Percentiles rank a stretch among this genome's conserved stretches.
These are phyloP conservation scores for Candida maesae DNA, from an alignment of 805 yeast species.

Conservation along the genomic window DNA sequence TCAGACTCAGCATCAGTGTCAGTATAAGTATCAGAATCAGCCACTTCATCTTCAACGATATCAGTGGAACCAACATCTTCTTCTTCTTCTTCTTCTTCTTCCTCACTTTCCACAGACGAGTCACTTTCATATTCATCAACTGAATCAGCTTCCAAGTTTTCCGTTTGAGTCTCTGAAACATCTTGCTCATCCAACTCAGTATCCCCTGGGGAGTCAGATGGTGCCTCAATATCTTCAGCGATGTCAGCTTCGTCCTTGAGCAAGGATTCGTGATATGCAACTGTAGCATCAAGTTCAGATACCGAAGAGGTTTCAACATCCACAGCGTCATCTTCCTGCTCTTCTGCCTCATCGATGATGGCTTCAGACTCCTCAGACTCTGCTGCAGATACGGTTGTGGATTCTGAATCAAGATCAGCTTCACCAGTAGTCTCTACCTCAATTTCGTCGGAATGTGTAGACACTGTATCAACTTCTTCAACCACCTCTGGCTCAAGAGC, in stretches of 20 bases:
- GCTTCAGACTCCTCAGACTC: too few species aligned
- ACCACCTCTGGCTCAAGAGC: neutral
- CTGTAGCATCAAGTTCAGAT: too few species aligned
- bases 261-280: neutral
- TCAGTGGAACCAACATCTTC: neutral
- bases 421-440: conserved; percentile 1
- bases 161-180: neutral
- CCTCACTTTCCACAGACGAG: neutral
- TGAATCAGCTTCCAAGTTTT: neutral
- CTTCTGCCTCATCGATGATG: neutral
- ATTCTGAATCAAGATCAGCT: neutral
- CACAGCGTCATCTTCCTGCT: neutral
- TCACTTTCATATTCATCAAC: neutral
- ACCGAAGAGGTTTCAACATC: too few species aligned
- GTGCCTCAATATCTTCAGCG: too few species aligned
- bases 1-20: conserved; percentile 1
- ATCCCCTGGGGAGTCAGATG: too few species aligned
- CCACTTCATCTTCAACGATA: conserved; percentile 1
- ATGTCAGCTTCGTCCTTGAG: conserved; percentile 4
- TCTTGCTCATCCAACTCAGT: too few species aligned
- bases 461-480: neutral
- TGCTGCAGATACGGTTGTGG: too few species aligned
- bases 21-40: neutral
- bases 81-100: conserved; percentile 1
- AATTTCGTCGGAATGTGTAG: neutral